Conservation (phyloP, 1,139 yeast species). For the Yarrowia galli region DNA sequence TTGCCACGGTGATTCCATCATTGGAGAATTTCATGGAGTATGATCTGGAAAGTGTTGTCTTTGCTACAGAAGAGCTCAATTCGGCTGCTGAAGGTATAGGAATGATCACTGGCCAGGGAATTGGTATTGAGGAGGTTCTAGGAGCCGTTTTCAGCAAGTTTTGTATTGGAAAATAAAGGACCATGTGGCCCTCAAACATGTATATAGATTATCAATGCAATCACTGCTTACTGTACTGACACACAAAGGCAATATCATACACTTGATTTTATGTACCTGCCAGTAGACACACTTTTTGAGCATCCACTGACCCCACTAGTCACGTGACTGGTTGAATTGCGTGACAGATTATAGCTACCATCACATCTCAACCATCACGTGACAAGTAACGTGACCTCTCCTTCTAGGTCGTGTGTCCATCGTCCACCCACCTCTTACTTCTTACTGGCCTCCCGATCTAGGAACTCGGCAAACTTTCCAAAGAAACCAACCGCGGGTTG, state of each 20-base stretch:
- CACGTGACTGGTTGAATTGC: no score
- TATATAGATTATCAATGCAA: neutral
- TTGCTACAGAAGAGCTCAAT: conserved; percentile 79
- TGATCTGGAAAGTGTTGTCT: conserved; percentile 70
- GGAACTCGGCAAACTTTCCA: conserved; percentile 85
- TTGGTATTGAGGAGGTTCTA: conserved; percentile 88
- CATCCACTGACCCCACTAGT: no score
- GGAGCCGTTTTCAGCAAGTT: conserved; percentile 91
- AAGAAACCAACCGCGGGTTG: conserved; percentile 68
- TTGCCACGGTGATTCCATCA: conserved; percentile 76
- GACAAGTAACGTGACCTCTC: neutral
- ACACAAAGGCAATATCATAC: neutral
- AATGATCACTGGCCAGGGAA: conserved; percentile 85
- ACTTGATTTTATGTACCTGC: conserved; percentile 7
- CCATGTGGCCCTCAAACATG: neutral
- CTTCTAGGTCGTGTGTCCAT: neutral
- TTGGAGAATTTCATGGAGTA: conserved; percentile 63
- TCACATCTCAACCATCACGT: no score
- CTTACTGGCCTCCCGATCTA: conserved; percentile 67
- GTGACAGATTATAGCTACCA: no score
- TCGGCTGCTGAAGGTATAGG: conserved; percentile 88
- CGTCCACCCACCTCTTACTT: conserved; percentile 4
- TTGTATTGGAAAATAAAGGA: conserved; percentile 81
- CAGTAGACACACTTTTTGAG: neutral
- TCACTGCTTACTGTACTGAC: neutral